Evolutionary conservation across 2,329 filamentous ascomycete genomes (phyloP).

Genomic region (Penicillium sp.): DNA sequence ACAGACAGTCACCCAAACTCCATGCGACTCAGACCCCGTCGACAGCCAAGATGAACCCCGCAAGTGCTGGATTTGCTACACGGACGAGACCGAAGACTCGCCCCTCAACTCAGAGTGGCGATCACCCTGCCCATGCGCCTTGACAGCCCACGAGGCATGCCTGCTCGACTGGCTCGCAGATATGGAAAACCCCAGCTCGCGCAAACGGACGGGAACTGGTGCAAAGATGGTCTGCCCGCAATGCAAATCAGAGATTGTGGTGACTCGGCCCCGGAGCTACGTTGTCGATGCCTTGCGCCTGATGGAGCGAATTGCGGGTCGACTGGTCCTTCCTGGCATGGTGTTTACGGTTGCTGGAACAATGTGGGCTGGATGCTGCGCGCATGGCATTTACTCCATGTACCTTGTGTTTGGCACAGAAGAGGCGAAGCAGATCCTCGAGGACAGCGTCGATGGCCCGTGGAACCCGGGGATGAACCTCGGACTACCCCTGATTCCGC

Average conservation of each 20-base stretch:
- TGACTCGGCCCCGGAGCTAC: slow-evolving; percentile 68
- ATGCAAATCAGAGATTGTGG: slow-evolving; percentile 74
- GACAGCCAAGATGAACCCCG: slow-evolving; percentile 32
- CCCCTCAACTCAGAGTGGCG: slow-evolving; percentile 65
- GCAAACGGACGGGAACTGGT: slow-evolving; percentile 43
- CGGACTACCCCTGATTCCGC: slow-evolving; percentile 62
- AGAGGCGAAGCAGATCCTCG: slow-evolving; percentile 53
- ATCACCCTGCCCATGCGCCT: slow-evolving; percentile 80
- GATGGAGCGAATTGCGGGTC: slow-evolving; percentile 52
- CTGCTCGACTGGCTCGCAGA: slow-evolving; percentile 92
- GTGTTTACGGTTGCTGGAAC: slow-evolving; percentile 46
- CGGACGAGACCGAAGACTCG: slow-evolving; percentile 57
- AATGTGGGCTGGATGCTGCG: slow-evolving; percentile 47
- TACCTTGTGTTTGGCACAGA: slow-evolving; percentile 60
- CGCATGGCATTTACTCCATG: slow-evolving; percentile 58
- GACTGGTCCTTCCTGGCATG: slow-evolving; percentile 59
- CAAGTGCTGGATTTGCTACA: slow-evolving; percentile 66
- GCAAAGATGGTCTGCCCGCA: slow-evolving; percentile 76
- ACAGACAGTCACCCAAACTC: slow-evolving; percentile 12
- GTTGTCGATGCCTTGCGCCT: slow-evolving; percentile 62
- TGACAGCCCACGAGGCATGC: slow-evolving; percentile 85
- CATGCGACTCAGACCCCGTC: slow-evolving; percentile 11
- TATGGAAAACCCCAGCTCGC: slow-evolving; percentile 59
- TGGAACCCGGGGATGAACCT: slow-evolving; percentile 50
- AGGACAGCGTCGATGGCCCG: slow-evolving; percentile 30